Conservation (phyloP, 208 protist species). For the Leishmania lainsoni region DNA sequence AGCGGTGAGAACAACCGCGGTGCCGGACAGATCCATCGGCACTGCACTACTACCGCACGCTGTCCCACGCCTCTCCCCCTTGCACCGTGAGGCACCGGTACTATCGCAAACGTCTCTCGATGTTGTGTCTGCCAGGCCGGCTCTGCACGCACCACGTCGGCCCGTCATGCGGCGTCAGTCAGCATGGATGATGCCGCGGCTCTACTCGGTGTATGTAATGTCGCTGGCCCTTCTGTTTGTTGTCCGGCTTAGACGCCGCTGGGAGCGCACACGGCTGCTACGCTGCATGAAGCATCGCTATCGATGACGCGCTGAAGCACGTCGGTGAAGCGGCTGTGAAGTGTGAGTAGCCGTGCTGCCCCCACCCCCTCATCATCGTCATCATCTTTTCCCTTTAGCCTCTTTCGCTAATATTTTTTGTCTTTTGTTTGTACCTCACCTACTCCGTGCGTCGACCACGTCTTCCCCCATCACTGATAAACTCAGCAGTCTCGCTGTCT, state of each 20-base stretch:
- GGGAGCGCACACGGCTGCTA: slow-evolving; percentile 13
- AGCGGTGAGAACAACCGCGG: neutral
- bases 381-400: neutral
- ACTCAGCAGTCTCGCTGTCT: too few relatives aligned
- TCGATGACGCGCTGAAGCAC: neutral
- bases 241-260: slow-evolving; percentile 12
- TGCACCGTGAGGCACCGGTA: neutral
- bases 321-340: neutral
- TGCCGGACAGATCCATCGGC: neutral
- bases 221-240: slow-evolving; percentile 12
- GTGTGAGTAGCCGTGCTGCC: neutral
- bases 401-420: neutral
- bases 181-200: neutral
- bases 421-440: neutral
- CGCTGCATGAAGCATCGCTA: neutral
- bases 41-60: neutral
- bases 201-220: neutral
- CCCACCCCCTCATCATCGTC: neutral
- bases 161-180: neutral
- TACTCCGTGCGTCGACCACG: neutral
- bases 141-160: neutral
- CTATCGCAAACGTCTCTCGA: neutral
- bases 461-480: neutral
- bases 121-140: neutral
- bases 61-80: neutral